phyloP scores from a whole-genome alignment of 2,329 filamentous ascomycete species.

The Mycosphaerella arachidis region DNA sequence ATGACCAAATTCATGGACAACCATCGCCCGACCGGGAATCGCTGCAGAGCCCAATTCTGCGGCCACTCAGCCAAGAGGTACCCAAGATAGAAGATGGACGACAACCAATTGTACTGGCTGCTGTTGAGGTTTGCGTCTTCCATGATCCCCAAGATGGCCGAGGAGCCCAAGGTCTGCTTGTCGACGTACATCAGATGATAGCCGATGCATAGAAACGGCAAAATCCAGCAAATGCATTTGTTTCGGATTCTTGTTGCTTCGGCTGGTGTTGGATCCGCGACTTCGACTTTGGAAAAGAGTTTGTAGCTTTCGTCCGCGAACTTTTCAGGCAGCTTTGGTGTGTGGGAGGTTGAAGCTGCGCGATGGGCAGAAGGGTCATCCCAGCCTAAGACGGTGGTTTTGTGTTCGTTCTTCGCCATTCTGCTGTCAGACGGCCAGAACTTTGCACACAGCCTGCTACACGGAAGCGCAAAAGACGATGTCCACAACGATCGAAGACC shows the following conservation, averaged over 20 bases:
- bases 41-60: constrained; percentile 25
- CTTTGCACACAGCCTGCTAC: neutral
- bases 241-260: constrained; percentile 15
- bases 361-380: neutral
- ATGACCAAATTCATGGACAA: constrained; percentile 14
- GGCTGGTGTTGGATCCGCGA: constrained; percentile 13
- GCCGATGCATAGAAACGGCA: constrained; percentile 18
- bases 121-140: constrained; percentile 25
- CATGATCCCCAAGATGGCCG: constrained; percentile 33
- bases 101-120: constrained; percentile 30
- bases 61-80: constrained; percentile 26
- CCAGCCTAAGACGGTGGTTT: neutral
- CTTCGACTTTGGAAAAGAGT: constrained; percentile 15
- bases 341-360: neutral
- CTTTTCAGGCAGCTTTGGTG: constrained; percentile 11
- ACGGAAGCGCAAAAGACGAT: neutral
- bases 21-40: constrained; percentile 17
- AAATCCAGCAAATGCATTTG: constrained; percentile 16
- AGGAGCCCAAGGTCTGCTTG: constrained; percentile 21
- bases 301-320: constrained; percentile 19
- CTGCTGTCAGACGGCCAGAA: neutral
- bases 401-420: constrained; percentile 12
- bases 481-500: neutral
- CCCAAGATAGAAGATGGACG: constrained; percentile 22
- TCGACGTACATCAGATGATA: constrained; percentile 21